phyloP scores from a whole-genome alignment of 805 yeast species.

The Lipomyces yamanashiensis region DNA sequence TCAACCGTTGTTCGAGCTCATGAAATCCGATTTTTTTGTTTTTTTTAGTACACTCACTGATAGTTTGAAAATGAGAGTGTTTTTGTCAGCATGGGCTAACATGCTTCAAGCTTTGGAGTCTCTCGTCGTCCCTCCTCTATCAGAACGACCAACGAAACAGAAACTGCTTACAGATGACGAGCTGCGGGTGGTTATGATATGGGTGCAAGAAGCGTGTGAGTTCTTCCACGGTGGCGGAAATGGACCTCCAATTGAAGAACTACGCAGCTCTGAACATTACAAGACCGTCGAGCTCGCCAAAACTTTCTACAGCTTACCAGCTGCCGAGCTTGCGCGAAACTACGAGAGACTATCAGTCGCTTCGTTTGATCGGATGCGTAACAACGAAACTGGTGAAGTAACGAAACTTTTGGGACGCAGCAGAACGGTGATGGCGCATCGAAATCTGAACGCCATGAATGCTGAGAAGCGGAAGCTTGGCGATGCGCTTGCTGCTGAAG shows the following conservation, averaged over 20 bases:
- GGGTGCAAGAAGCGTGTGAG: slow-evolving; percentile 72
- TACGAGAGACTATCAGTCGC: slow-evolving; percentile 63
- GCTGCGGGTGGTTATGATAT: slow-evolving; percentile 67
- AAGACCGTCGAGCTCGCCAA: slow-evolving; percentile 15
- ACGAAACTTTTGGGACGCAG: slow-evolving; percentile 59
- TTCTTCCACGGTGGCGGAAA: slow-evolving; percentile 82
- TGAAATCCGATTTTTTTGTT: slow-evolving; percentile 68
- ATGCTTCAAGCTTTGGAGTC: slow-evolving; percentile 71
- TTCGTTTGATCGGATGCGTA: slow-evolving; percentile 52
- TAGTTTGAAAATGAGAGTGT: slow-evolving; percentile 62
- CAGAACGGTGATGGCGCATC: slow-evolving; percentile 72
- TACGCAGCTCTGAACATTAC: slow-evolving; percentile 49
- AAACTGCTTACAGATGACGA: slow-evolving; percentile 61
- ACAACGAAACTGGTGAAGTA: slow-evolving; percentile 51
- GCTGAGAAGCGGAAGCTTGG: slow-evolving; percentile 53
- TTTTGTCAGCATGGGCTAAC: slow-evolving; percentile 81
- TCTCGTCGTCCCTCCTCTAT: slow-evolving; percentile 71
- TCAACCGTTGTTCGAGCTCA: slow-evolving; percentile 72
- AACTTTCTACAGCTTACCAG: slow-evolving; percentile 59
- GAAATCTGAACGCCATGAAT: slow-evolving; percentile 61
- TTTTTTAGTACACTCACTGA: slow-evolving; percentile 63
- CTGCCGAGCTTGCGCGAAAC: slow-evolving; percentile 56
- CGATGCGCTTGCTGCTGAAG: slow-evolving; percentile 52
- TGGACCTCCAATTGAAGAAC: slow-evolving; percentile 71
- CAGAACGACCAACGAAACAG: slow-evolving; percentile 46